Evolutionary conservation across 768 basidiomycete genomes (phyloP), one percentile per base, ranked within the genome.

Genomic region (Hysterangium stoloniferum): DNA sequence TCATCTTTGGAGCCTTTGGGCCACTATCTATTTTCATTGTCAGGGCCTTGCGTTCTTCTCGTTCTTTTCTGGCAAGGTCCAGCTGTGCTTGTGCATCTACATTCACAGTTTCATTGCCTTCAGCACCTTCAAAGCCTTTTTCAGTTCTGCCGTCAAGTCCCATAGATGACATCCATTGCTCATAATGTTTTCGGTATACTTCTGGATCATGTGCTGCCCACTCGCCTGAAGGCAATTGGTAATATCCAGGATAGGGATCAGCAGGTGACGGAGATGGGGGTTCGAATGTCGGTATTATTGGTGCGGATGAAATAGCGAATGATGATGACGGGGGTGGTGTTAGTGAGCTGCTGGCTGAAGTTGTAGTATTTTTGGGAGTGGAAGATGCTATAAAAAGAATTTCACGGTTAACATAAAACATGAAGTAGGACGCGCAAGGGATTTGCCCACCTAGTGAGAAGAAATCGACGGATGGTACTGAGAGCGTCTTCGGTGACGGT

Each of bases 231-330:
- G 90, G 87, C 17, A 85, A 73, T 48, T 83, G 80, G 58, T 92
- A 91, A 68, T 92, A 93, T 5, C 90, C 90, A 1, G 90, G 90
- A 63, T 90, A 89, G 13, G 78, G 77, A 60, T 92, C 90, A 6
- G 71, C 71, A 3, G 78, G 76, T 5, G 80, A 83, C 1, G 90
- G 89, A 46, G 82, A 79, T 1, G 87, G 89, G 0, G 82, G 78
- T 35, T 76, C 70, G 56, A 82, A 89, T 37, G 77, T 78, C 4
- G 82, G 75, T 9, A 91, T 62, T 12, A 63, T 64, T 4, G 88
- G 88, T 0, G 89, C 88, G 20, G 88, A 78, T 19, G 83, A 84
- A 12, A 78, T 42, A 5, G 71, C 59, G 19, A 67, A 59, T 12
- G 9, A n/a, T 45, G 34, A 15, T 13, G 51, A 47, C 20, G 20